Conservation (phyloP, 352 stramenopile genomes). For the Lagenidium sp. region DNA sequence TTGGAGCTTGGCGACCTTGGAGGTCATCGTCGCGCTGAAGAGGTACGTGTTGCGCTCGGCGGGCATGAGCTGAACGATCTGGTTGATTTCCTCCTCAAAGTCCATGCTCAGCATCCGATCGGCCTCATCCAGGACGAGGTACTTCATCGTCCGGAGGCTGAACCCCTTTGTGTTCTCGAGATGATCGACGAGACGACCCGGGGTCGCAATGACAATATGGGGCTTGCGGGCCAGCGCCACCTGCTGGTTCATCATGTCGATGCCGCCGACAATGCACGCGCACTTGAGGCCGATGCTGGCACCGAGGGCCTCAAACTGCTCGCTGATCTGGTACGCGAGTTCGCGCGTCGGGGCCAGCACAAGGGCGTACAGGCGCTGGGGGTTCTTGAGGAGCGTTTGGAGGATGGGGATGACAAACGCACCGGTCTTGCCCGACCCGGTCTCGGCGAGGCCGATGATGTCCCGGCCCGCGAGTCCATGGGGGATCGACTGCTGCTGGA, state of each 20-base stretch:
- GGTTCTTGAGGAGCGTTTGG: constrained; percentile 87
- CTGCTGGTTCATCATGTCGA: constrained; percentile 97
- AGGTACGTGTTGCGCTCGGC: constrained; percentile 93
- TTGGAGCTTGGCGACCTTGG: constrained; percentile 98
- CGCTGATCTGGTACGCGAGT: constrained; percentile 94
- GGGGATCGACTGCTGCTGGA: constrained; percentile 93
- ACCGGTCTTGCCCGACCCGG: constrained; percentile 92
- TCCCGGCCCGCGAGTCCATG: constrained; percentile 90
- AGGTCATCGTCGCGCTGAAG: constrained; percentile 99
- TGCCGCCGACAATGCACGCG: constrained; percentile 91
- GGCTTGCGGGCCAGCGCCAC: constrained; percentile 96
- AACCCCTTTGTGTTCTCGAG: constrained; percentile 97
- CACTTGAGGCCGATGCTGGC: constrained; percentile 90
- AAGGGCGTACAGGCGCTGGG: constrained; percentile 85
- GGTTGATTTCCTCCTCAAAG: constrained; percentile 98
- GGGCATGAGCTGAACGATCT: constrained; percentile 96
- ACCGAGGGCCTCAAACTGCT: constrained; percentile 91
- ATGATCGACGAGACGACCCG: constrained; percentile 91
- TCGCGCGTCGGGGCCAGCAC: constrained; percentile 93
- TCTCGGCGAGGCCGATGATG: constrained; percentile 96
- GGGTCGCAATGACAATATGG: constrained; percentile 93
- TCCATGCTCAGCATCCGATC: constrained; percentile 97
- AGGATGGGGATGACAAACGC: constrained; percentile 94
- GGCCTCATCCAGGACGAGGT: constrained; percentile 92
- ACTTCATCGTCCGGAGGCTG: constrained; percentile 85